Conservation (phyloP, 2,329 filamentous ascomycete genomes). For the Aspergillus eucalypticola region DNA sequence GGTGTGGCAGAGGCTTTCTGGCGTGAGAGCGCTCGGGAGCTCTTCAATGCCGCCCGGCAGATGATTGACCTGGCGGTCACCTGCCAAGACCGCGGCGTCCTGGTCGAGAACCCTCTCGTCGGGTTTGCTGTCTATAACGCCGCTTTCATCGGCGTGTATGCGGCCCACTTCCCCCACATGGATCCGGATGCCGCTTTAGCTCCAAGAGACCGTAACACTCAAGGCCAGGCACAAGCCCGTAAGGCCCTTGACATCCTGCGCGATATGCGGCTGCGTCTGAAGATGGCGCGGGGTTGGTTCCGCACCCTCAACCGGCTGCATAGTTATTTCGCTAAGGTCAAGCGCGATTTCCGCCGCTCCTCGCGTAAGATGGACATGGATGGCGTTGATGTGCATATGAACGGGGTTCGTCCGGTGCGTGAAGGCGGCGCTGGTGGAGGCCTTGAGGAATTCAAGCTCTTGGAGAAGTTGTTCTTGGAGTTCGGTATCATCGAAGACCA, state of each 20-base stretch:
- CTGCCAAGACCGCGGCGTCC: constrained; percentile 52
- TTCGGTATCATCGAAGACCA: constrained; percentile 44
- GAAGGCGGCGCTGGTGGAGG: constrained; percentile 36
- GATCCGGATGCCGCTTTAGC: constrained; percentile 54
- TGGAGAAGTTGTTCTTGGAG: constrained; percentile 45
- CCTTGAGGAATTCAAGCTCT: constrained; percentile 42
- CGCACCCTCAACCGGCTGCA: constrained; percentile 46
- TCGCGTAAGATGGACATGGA: constrained; percentile 35
- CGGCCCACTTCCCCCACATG: constrained; percentile 57
- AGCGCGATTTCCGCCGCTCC: constrained; percentile 39
- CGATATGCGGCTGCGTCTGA: constrained; percentile 43
- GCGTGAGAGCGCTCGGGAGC: constrained; percentile 51
- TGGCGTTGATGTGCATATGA: constrained; percentile 30
- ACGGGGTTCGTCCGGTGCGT: constrained; percentile 34
- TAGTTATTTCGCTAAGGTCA: constrained; percentile 44
- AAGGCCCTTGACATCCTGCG: constrained; percentile 42
- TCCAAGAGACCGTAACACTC: constrained; percentile 29
- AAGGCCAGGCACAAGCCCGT: constrained; percentile 37
- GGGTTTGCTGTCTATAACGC: constrained; percentile 59
- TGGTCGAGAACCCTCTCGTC: constrained; percentile 58
- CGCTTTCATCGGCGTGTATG: constrained; percentile 54
- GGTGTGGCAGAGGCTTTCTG: constrained; percentile 52
- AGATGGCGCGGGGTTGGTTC: constrained; percentile 46
- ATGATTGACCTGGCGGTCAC: constrained; percentile 55
- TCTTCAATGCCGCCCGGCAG: constrained; percentile 55